Percentiles rank a stretch among this genome's conserved stretches.
Conservation (phyloP, 208 protist species). For the Leishmania tropica region DNA sequence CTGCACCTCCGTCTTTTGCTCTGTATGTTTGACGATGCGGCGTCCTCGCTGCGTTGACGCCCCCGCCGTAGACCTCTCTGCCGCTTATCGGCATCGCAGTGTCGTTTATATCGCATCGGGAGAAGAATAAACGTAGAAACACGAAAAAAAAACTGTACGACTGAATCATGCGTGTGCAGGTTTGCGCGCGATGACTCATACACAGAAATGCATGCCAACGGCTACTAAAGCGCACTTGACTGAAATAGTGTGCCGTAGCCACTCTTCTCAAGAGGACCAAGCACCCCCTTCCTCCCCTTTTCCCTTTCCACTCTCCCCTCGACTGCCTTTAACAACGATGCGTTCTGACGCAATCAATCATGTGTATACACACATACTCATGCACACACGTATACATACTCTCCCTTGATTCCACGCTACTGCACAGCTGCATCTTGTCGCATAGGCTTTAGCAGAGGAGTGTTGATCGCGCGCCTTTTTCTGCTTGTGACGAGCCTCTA, state of each 20-base stretch:
- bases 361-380: constrained; percentile 9
- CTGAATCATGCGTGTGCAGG: background rate
- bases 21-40: background rate
- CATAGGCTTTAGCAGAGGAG: background rate
- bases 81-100: background rate
- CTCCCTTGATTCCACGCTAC: background rate
- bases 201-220: background rate
- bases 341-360: background rate
- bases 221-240: background rate
- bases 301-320: background rate
- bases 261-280: background rate
- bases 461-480: background rate
- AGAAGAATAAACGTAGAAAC: background rate
- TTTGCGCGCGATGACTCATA: background rate
- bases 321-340: background rate
- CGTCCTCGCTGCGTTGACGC: background rate
- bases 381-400: background rate
- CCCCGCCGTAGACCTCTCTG: background rate
- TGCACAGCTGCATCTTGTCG: background rate
- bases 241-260: background rate
- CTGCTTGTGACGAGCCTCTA: background rate
- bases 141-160: background rate
- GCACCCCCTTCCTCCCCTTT: background rate
- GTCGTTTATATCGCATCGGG: background rate
- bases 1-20: background rate